Evolutionary conservation across 352 stramenopile genomes (phyloP).

Genomic region (Aphanomyces euteiches): DNA sequence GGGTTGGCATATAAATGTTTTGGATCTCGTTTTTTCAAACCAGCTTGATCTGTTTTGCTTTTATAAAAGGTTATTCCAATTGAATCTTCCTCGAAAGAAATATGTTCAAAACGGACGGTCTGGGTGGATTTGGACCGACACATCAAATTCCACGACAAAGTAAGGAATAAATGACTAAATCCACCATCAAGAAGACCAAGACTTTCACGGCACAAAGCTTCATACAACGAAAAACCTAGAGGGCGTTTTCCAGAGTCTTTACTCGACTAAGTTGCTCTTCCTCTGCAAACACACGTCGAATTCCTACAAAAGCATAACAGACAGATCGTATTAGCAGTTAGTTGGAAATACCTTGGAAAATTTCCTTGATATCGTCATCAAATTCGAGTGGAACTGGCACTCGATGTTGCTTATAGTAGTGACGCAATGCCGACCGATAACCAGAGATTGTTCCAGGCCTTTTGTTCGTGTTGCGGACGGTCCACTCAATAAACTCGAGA

Average conservation of each 20-base stretch:
- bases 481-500: no score
- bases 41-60: constrained; percentile 41
- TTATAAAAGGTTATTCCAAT: constrained; percentile 39
- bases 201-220: neutral
- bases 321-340: no score
- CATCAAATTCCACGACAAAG: constrained; percentile 14
- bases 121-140: constrained; percentile 1
- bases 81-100: constrained; percentile 38
- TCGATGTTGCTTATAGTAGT: no score
- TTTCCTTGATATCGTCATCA: no score
- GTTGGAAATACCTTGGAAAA: no score
- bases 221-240: neutral
- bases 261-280: no score
- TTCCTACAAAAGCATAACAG: no score
- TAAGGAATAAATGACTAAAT: constrained; percentile 1
- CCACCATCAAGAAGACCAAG: neutral
- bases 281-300: no score
- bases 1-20: constrained; percentile 41
- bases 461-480: no score
- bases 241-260: neutral
- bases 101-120: constrained; percentile 13
- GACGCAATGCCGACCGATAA: no score
- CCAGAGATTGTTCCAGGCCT: no score
- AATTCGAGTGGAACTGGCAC: no score
- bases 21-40: constrained; percentile 33